Evolutionary conservation across 2,329 filamentous ascomycete genomes (phyloP), one percentile per base, ranked within the genome.

Genomic region (Fusarium siculi): DNA sequence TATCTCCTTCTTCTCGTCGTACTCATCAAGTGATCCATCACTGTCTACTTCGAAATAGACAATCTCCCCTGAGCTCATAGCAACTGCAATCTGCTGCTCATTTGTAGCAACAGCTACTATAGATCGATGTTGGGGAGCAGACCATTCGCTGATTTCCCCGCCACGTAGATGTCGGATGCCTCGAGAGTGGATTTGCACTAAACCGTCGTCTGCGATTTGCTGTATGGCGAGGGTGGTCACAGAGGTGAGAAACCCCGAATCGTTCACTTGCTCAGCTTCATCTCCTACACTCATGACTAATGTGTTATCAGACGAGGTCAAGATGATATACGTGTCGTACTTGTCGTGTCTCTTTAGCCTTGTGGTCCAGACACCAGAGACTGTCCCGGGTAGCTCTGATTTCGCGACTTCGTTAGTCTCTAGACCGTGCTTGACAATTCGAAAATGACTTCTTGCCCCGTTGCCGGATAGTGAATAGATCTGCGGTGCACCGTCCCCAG

Each of bases 11-110:
- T 95, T 95, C 78, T 98, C 95, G 72, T 98, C 93, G 73, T 98
- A 97, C 83, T 98, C 96, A 34, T 94, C 94, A 36, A 98, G 86
- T 5, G 93, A 93, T 28, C 95, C 95, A 81, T 98, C 96, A 0
- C 90, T 89, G 78, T 97, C 96, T 90, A 98, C 96, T 80, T 99
- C 97, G 75, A 99, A 99, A 80, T 98, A 99, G 42, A 97, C 93
- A 72, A 99, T 95, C 81, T 99, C 96, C 36, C 96, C 95, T 9
- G 95, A 98, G 80, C 95, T 98, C 23, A 99, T 86, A 2, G 96
- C 97, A 49, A 99, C 92, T 5, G 95, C 95, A 30, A 99, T 93
- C 82, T 99, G 96, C 42, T 93, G 90, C 76, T 96, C 92, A 78
- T 99, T 99, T 18, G 96, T 96, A 2, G 95, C 92, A 37, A 96